Evolutionary conservation across 371 early-diverging fungal genomes (phyloP), one percentile per base, ranked within the genome.

Genomic region (Rhizopus sp.): DNA sequence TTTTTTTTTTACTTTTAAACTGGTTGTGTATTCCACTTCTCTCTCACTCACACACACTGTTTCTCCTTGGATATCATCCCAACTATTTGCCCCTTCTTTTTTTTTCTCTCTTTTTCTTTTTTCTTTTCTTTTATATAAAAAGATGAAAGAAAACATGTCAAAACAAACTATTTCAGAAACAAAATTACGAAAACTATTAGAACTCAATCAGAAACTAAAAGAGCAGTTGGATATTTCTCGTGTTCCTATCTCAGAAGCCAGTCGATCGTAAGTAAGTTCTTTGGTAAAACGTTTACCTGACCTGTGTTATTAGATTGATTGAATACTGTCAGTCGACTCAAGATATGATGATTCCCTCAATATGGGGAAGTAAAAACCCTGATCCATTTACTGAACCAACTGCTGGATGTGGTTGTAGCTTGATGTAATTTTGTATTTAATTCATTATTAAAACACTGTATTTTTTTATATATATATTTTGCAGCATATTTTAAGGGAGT

Each of bases 201-300:
- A 94, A 65, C 77, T 85, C 62, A 94, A 90, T 69, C 75, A 77
- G 55, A 86, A 90, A n/a, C 68, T 94, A 55, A 80, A 80, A 53
- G 92, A 93, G 55, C 88, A 88, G 65, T 80, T 94, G 41, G 91
- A 94, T 62, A 75, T 91, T 53, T 83, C 86, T 29, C 80, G 94
- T 41, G 83, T 93, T 34, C 78, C 89, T 13, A 91, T 93, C 10
- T 89, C 91, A 34, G 90, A 92, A 68, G 93, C 94, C 44, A 65
- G 66, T 60, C 60, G 57, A 9, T 60, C 66, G 66, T 65, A 65
- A 60, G 49, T 78, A 82, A 13, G 41, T 57, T 42, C 53, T 56
- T 15, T 16, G 39, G 6, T 46, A 37, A 31, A 29, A 50, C 12
- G 32, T 29, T 53, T 42, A 13, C 41, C 13, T 54, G 46, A 38